Percentiles rank a stretch among this genome's conserved stretches.
phyloP scores from a whole-genome alignment of 2,329 filamentous ascomycete genomes.

The Colletotrichum lupini region DNA sequence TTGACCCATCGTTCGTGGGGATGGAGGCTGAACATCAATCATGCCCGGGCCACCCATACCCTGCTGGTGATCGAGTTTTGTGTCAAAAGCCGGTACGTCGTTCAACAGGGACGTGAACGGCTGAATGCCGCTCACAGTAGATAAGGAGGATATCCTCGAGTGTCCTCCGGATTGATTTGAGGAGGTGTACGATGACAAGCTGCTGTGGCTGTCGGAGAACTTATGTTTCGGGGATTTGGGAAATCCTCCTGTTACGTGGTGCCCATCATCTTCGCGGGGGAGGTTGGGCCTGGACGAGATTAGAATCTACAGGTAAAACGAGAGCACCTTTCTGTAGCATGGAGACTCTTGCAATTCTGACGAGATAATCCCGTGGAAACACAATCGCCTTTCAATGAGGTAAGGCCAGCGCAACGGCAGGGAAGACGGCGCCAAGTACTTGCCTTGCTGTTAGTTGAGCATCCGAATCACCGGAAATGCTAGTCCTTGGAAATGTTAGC shows the following conservation, averaged over 20 bases:
- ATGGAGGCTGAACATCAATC: constrained; percentile 38
- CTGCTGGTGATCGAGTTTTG: constrained; percentile 42
- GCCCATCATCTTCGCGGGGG: constrained; percentile 33
- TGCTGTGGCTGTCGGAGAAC: constrained; percentile 64
- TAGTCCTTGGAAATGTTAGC: constrained; percentile 8
- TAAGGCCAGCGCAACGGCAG: not conserved
- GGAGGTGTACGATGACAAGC: constrained; percentile 60
- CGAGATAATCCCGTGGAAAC: not conserved
- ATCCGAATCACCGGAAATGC: constrained; percentile 30
- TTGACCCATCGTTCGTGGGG: constrained; percentile 37
- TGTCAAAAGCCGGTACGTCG: constrained; percentile 52
- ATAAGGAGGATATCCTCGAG: constrained; percentile 65
- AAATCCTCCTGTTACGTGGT: constrained; percentile 32
- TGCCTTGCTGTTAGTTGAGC: constrained; percentile 38
- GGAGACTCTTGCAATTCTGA: not conserved
- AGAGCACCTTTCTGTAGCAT: not conserved
- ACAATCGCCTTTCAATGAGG: not conserved
- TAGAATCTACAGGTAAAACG: not conserved
- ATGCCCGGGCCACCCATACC: constrained; percentile 32
- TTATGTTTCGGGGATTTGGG: constrained; percentile 49
- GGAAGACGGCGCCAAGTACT: not conserved
- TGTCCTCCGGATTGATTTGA: constrained; percentile 58
- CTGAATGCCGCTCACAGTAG: constrained; percentile 58
- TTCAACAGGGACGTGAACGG: constrained; percentile 46
- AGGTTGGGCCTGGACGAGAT: constrained; percentile 38